phyloP scores from a whole-genome alignment of 108 stramenopile genomes.

The Nitzschia putrida region DNA sequence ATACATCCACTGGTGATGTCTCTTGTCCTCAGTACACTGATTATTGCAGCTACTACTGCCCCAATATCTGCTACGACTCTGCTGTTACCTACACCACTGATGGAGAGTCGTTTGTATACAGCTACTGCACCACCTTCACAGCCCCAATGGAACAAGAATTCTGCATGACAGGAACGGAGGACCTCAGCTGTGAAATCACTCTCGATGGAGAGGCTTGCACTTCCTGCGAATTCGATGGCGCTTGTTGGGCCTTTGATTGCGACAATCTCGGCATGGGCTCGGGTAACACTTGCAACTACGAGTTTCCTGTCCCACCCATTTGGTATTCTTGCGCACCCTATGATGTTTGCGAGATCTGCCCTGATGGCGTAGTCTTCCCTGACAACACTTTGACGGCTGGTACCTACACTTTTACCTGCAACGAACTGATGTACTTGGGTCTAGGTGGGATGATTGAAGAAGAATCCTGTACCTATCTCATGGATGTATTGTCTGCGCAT shows the following conservation, averaged over 20 bases:
- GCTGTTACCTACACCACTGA: not conserved
- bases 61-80: too few relatives aligned
- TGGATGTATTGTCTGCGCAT: too few relatives aligned
- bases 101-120: not conserved
- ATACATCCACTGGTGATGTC: not conserved
- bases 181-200: not conserved
- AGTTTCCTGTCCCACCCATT: not conserved
- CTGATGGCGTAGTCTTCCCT: too few relatives aligned
- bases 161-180: not conserved
- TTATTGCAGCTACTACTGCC: too few relatives aligned
- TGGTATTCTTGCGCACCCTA: too few relatives aligned
- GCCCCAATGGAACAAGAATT: not conserved
- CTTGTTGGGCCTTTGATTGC: slow-evolving; percentile 15
- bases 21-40: too few relatives aligned
- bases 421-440: too few relatives aligned
- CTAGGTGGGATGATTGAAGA: too few relatives aligned
- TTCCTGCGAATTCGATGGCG: not conserved
- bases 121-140: not conserved
- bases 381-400: too few relatives aligned
- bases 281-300: slow-evolving; percentile 1
- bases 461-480: too few relatives aligned
- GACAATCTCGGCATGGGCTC: slow-evolving; percentile 2
- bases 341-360: too few relatives aligned
- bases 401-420: too few relatives aligned
- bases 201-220: slow-evolving; percentile 3